These are phyloP conservation scores for Coleophoma crateriformis DNA, from an alignment of 2,329 filamentous ascomycete species.

Conservation along the genomic window DNA sequence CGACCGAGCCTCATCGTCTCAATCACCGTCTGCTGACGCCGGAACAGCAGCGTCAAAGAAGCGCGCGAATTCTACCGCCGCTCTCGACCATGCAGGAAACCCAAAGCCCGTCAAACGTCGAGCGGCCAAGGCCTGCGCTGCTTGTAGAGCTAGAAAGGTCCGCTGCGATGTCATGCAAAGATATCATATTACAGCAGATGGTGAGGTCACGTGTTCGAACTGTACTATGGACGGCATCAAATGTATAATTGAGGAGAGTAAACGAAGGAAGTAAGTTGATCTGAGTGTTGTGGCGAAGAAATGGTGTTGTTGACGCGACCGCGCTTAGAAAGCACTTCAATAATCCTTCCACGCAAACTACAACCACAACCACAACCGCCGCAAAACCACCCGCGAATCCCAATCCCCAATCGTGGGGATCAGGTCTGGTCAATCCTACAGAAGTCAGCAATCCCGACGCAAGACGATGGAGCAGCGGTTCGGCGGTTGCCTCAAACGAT, in stretches of 20 bases:
- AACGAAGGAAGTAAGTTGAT: constrained; percentile 56
- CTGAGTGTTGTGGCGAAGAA: constrained; percentile 2
- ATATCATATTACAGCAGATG: constrained; percentile 20
- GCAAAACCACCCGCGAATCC: constrained; percentile 1
- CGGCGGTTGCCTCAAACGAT: constrained; percentile 11
- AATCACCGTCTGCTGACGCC: constrained; percentile 2
- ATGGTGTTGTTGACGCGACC: constrained; percentile 11
- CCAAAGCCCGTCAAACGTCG: constrained; percentile 56
- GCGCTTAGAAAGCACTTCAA: constrained; percentile 18
- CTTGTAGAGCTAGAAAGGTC: constrained; percentile 84
- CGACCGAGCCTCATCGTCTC: constrained; percentile 1
- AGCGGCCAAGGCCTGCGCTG: constrained; percentile 87
- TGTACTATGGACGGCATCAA: constrained; percentile 38
- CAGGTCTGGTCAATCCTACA: constrained; percentile 18
- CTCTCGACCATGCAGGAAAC: constrained; percentile 16
- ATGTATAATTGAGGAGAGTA: constrained; percentile 54
- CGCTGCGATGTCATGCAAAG: constrained; percentile 88
- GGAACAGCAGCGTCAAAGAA: constrained; percentile 13
- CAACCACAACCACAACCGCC: background rate
- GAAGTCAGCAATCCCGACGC: constrained; percentile 17
- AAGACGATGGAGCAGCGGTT: constrained; percentile 17
- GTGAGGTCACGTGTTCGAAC: constrained; percentile 24
- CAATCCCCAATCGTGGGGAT: constrained; percentile 11
- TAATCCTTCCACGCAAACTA: constrained; percentile 4
- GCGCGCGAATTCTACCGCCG: constrained; percentile 8